Percentiles rank a stretch among this genome's conserved stretches.
Conservation (phyloP, 2,329 filamentous ascomycete species). For the Colletotrichum higginsianum region DNA sequence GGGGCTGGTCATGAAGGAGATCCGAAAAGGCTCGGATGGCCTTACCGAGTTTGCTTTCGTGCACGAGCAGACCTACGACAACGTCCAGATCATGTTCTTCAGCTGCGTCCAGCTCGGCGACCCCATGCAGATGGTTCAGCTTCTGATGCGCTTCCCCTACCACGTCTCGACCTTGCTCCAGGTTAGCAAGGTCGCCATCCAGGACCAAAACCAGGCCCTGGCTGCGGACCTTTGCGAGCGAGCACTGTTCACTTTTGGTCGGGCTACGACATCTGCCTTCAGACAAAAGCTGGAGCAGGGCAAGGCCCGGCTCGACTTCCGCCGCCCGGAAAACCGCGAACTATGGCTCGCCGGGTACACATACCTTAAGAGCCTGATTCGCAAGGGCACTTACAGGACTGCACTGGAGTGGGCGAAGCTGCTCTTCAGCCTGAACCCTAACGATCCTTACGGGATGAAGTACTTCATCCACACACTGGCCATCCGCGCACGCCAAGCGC, state of each 20-base stretch:
- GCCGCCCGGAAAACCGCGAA: slow-evolving; percentile 88
- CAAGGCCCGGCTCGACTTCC: slow-evolving; percentile 85
- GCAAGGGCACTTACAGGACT: slow-evolving; percentile 94
- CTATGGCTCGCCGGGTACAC: slow-evolving; percentile 92
- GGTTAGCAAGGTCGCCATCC: slow-evolving; percentile 91
- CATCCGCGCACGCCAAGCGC: slow-evolving; percentile 82
- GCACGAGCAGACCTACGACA: slow-evolving; percentile 82
- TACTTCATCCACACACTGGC: slow-evolving; percentile 88
- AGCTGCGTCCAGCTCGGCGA: slow-evolving; percentile 86
- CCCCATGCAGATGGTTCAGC: slow-evolving; percentile 83
- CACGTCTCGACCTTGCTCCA: slow-evolving; percentile 95
- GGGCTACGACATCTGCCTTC: slow-evolving; percentile 88
- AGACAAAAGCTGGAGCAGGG: slow-evolving; percentile 82
- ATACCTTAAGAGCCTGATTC: slow-evolving; percentile 87
- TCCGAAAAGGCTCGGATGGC: slow-evolving; percentile 62
- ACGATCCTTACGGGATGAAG: slow-evolving; percentile 87
- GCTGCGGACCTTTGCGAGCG: slow-evolving; percentile 91
- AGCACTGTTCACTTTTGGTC: slow-evolving; percentile 93
- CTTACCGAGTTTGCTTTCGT: slow-evolving; percentile 82
- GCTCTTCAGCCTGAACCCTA: slow-evolving; percentile 80
- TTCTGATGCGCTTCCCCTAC: slow-evolving; percentile 76
- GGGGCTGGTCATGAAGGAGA: slow-evolving; percentile 84
- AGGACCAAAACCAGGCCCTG: slow-evolving; percentile 89
- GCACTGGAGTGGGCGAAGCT: slow-evolving; percentile 95
- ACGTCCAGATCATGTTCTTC: slow-evolving; percentile 83